Conservation (phyloP, 2,329 filamentous ascomycete species). For the Aspergillus chevalieri region DNA sequence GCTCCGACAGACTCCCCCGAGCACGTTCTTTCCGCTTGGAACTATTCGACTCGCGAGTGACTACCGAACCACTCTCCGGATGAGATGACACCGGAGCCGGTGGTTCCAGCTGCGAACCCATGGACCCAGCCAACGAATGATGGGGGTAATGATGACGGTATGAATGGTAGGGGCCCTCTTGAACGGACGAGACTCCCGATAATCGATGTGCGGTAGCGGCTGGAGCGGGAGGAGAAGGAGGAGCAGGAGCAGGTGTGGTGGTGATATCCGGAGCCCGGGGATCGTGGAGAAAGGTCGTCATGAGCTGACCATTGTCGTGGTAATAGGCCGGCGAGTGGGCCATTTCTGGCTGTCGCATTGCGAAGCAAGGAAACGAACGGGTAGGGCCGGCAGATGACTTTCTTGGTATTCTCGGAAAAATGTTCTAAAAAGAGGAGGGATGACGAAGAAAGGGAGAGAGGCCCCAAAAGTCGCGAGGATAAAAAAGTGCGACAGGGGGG, state of each 20-base stretch:
- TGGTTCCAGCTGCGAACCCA: slow-evolving; percentile 10
- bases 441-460: slow-evolving; percentile 3
- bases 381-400: slow-evolving; percentile 3
- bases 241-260: slow-evolving; percentile 1
- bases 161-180: slow-evolving; percentile 14
- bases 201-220: slow-evolving; percentile 5
- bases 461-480: slow-evolving; percentile 11
- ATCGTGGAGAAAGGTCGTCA: slow-evolving; percentile 16
- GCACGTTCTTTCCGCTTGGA: slow-evolving; percentile 25
- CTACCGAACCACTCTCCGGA: slow-evolving; percentile 16
- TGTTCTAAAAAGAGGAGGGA: neutral
- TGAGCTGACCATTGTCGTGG: slow-evolving; percentile 22
- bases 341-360: slow-evolving; percentile 31
- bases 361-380: slow-evolving; percentile 9
- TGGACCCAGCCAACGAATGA: slow-evolving; percentile 12
- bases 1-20: slow-evolving; percentile 27
- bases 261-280: slow-evolving; percentile 10
- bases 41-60: slow-evolving; percentile 20
- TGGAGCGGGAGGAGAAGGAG: neutral
- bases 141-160: slow-evolving; percentile 10
- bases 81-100: slow-evolving; percentile 10
- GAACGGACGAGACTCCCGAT: slow-evolving; percentile 14
- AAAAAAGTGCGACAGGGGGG: slow-evolving; percentile 7
- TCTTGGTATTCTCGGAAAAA: neutral
- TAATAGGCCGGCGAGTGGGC: slow-evolving; percentile 31